Evolutionary conservation across 345 rosid genomes (phyloP).

Genomic region (Camelina neglecta): DNA sequence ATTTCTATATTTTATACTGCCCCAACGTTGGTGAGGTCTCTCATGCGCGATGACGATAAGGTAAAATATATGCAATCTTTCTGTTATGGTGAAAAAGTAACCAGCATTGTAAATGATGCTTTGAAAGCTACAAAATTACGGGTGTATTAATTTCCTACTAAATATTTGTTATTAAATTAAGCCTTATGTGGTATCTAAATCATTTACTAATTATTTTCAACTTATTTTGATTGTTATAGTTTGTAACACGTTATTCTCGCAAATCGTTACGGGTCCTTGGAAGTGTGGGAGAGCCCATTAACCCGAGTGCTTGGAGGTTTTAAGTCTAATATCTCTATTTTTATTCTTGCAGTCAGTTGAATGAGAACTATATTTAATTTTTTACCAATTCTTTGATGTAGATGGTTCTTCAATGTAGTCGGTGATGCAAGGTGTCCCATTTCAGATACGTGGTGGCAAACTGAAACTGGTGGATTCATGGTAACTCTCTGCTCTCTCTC

Average conservation of each 20-base stretch:
- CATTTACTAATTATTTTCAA: neutral
- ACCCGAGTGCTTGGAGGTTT: slow-evolving; percentile 99
- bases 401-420: slow-evolving; percentile 95
- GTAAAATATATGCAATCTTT: slow-evolving; percentile 51
- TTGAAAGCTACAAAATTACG: neutral
- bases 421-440: slow-evolving; percentile 95
- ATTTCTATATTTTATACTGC: slow-evolving; percentile 94
- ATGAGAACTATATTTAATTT: slow-evolving; percentile 7
- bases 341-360: slow-evolving; percentile 14
- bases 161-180: neutral
- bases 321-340: slow-evolving; percentile 33
- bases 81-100: slow-evolving; percentile 7
- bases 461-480: slow-evolving; percentile 99
- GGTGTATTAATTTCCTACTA: neutral
- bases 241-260: slow-evolving; percentile 82
- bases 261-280: slow-evolving; percentile 93
- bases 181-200: slow-evolving; percentile 3
- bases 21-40: slow-evolving; percentile 95
- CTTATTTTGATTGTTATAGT: slow-evolving; percentile 53
- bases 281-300: slow-evolving; percentile 99
- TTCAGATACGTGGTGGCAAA: slow-evolving; percentile 99
- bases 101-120: slow-evolving; percentile 7
- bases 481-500: slow-evolving; percentile 44
- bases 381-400: slow-evolving; percentile 43
- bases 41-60: slow-evolving; percentile 91